Evolutionary conservation across 108 stramenopile genomes (phyloP), one percentile per base, ranked within the genome.

Genomic region (Chaetoceros muelleri): DNA sequence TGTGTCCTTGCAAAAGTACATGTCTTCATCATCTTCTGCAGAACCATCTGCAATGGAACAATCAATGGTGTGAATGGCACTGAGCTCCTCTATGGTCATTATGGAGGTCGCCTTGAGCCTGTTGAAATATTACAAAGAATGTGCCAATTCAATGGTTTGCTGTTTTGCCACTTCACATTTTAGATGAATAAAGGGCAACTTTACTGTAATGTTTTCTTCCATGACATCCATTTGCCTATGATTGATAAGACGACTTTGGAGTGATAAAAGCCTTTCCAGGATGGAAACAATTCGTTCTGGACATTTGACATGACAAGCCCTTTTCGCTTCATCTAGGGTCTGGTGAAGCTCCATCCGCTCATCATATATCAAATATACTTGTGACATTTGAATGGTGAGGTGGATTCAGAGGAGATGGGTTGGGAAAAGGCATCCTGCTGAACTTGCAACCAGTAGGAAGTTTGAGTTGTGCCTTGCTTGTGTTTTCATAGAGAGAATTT

Each of bases 1-100:
- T 16, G 70, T 66, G 28, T 61, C 30, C n/a, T 22, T 26, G 25
- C 52, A 31, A 46, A 40, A 66, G 51, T 64, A 71, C n/a, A 71
- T 20, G 31, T 71, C 70, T 40, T 40, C 34, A 40, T 40, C 34
- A 40, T 40, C 8, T 57, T 56, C 16, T 26, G 27, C 0, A 28
- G 40, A 3, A 21, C 26, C 30, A 61, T 23, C 1, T 61, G 25
- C 34, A 13, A 40, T 40, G 34, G 34, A 10, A 40, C 34, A 40
- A 13, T 40, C 34, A 10, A 40, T 40, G 8, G 34, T 40, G 8
- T 40, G 5, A 13, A 40, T 40, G 5, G 5, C 34, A 3, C 3
- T 22, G 3, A 21, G 17, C 25, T 54, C 24, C 3, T 54, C 53
- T 26, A 26, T 17, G 24, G 20, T 30, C 28, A 54, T 28, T 17